Base-by-base conservation (phyloP, 2,329 filamentous ascomycete species). In the Talaromyces sp. region DNA sequence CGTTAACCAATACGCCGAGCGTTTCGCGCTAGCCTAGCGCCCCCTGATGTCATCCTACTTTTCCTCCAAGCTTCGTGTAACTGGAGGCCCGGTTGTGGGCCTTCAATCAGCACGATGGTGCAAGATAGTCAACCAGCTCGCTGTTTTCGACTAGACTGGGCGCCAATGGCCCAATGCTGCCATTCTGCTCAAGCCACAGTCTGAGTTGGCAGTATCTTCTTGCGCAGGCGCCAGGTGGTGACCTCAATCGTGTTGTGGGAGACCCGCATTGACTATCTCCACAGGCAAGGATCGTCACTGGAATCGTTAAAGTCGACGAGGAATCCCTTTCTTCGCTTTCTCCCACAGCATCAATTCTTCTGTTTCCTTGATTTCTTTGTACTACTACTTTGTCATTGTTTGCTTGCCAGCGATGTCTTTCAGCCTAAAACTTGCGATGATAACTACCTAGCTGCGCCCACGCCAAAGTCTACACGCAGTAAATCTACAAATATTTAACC, bases 21-120 rank as follows among this genome's bases (percentile, higher is more conserved):
- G 50, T 53, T 53, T 53, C 50, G 50, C 50, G 16, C 50, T 31
- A 27, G 28, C 50, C 50, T 33, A 33, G 50, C 50, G 27, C 50
- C 50, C 8, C 27, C 31, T 56, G 54, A 36, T 44, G 33, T 56
- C 54, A 56, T 56, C 23, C 54, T 44, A 31, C 36, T 56, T 56
- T 7, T 27, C 10, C 18, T 34, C 31, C 23, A 30, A 56, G 27
- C 9, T 53, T 30, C 28, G 27, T 28, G 53, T 12, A 27, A 28
- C 53, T 36, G n/a, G 53, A 18, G 53, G 31, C n/a, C 42, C n/a
- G 42, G n/a, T 9, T n/a, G n/a, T 23, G 42, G 42, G 42, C 42
- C 42, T 8, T 47, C 42, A 23, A 47, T n/a, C 3, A 18, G n/a
- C 18, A 27, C 5, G 44, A 47, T 27, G 4, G 4, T 23, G 23